A percentile compares a stretch with the other conserved stretches of the same genome.
Conservation (phyloP, 140 eudicot genomes). For the Anethum foeniculum region DNA sequence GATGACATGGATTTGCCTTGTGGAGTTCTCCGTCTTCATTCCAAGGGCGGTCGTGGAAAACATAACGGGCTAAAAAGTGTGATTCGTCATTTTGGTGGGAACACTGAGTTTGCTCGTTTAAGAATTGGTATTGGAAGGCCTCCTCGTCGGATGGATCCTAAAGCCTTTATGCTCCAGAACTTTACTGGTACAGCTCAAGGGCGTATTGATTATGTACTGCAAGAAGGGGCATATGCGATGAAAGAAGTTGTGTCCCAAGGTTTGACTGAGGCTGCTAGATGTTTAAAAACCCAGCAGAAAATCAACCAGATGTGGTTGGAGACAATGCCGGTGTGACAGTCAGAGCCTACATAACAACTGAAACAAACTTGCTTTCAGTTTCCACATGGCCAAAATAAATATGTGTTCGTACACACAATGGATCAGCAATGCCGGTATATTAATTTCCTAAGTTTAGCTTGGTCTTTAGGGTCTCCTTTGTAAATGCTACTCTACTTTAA, state of each 20-base stretch:
- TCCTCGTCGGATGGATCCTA: conserved; percentile 97
- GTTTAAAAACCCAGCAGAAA: conserved; percentile 68
- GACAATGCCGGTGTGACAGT: conserved; percentile 30
- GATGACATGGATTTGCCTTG: conserved; percentile 94
- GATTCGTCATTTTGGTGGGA: conserved; percentile 68
- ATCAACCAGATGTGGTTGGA: conserved; percentile 70
- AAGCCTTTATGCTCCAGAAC: conserved; percentile 93
- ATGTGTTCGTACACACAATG: background rate
- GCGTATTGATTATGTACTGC: conserved; percentile 63
- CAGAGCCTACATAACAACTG: background rate
- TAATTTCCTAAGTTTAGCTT: background rate
- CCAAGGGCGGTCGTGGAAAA: conserved; percentile 69
- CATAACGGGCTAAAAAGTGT: conserved; percentile 93
- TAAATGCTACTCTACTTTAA: background rate
- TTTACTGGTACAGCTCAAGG: conserved; percentile 74
- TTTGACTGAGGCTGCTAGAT: conserved; percentile 41
- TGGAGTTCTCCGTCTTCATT: conserved; percentile 86
- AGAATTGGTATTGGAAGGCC: conserved; percentile 94
- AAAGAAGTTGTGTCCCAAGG: conserved; percentile 52
- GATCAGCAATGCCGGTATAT: background rate
- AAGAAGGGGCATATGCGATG: conserved; percentile 57
- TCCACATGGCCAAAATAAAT: background rate
- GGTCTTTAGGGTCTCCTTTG: background rate
- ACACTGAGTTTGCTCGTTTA: conserved; percentile 65
- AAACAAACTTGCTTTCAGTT: background rate